Conservation (phyloP, 805 yeast species). For the Pichia heedii region DNA sequence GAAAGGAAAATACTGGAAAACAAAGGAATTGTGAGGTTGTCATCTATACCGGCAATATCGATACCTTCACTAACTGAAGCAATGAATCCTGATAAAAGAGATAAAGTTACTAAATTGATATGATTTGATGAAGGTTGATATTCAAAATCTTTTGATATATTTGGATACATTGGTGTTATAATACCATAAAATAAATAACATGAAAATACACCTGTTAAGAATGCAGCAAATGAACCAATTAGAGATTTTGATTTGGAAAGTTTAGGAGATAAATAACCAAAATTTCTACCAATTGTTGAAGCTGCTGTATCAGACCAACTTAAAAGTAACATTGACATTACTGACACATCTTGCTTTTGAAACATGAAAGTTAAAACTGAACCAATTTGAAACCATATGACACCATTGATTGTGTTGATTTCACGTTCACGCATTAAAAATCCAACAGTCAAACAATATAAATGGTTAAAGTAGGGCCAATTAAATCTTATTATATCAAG, state of each 20-base stretch:
- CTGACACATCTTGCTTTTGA: constrained; percentile 72
- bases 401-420: constrained; percentile 68
- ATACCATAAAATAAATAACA: constrained; percentile 64
- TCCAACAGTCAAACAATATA: constrained; percentile 63
- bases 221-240: constrained; percentile 89
- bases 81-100: constrained; percentile 63
- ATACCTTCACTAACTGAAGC: constrained; percentile 86
- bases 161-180: constrained; percentile 55
- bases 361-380: constrained; percentile 57
- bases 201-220: constrained; percentile 57
- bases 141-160: constrained; percentile 40
- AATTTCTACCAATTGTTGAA: constrained; percentile 82
- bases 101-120: constrained; percentile 43
- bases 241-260: constrained; percentile 67
- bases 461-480: constrained; percentile 50
- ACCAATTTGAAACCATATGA: constrained; percentile 80
- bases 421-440: constrained; percentile 82
- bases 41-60: constrained; percentile 71
- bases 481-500: constrained; percentile 64
- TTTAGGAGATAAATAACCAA: constrained; percentile 76
- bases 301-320: constrained; percentile 99
- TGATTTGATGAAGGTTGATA: constrained; percentile 59
- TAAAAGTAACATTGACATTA: constrained; percentile 67
- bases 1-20: constrained; percentile 59
- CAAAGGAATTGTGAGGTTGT: constrained; percentile 90